Percentiles rank a stretch among this genome's conserved stretches.
Evolutionary conservation across 169 alveolate species (phyloP).

Genomic region (Plasmodium vinckei): DNA sequence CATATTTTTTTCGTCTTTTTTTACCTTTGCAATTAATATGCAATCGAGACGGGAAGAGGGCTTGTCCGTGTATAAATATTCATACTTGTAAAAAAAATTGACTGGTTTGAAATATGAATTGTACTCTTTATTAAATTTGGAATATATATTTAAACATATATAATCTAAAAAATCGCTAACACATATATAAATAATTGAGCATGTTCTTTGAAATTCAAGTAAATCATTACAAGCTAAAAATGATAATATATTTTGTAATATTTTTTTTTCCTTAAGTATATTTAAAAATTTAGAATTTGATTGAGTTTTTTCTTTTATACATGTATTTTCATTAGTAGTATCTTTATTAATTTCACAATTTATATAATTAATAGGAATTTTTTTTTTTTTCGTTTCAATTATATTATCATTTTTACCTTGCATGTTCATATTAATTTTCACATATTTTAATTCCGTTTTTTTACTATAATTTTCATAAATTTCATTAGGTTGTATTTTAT

Average conservation of each 20-base stretch:
- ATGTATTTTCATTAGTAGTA: background rate
- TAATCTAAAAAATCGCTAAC: constrained; percentile 69
- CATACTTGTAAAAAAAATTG: constrained; percentile 61
- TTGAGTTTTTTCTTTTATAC: background rate
- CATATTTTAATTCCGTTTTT: no score
- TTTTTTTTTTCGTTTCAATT: no score
- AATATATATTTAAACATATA: constrained; percentile 61
- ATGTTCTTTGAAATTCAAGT: constrained; percentile 55
- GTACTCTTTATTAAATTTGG: constrained; percentile 30
- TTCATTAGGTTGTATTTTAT: no score
- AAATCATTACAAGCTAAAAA: constrained; percentile 60
- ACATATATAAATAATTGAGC: constrained; percentile 40
- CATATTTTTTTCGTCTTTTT: no score
- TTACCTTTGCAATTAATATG: constrained; percentile 58
- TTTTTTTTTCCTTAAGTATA: constrained; percentile 36
- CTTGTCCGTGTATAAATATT: constrained; percentile 56
- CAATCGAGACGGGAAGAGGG: constrained; percentile 74
- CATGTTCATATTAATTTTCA: no score
- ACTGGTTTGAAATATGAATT: constrained; percentile 34
- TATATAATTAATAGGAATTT: no score
- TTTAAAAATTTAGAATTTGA: constrained; percentile 15
- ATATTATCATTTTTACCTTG: no score
- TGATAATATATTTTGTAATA: constrained; percentile 60
- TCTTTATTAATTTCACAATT: no score
- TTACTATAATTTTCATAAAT: no score